A percentile compares a stretch with the other conserved stretches of the same genome.
These are phyloP conservation scores for Aspergillus japonicus DNA, from an alignment of 2,329 filamentous ascomycete genomes.

Conservation along the genomic window DNA sequence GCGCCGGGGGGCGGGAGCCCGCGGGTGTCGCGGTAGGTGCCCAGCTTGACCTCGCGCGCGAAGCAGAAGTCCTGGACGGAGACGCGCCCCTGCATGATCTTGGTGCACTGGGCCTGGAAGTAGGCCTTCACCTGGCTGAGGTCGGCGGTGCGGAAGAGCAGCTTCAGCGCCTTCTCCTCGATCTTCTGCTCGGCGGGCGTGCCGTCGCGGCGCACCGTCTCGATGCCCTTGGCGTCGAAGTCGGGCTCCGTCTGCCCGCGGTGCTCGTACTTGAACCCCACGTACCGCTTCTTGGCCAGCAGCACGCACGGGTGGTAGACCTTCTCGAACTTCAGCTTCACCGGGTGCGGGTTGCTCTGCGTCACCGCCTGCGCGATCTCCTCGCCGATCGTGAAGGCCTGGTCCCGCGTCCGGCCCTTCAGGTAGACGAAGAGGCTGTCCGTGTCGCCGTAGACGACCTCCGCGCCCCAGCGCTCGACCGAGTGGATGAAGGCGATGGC, in stretches of 20 bases:
- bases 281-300: conserved; percentile 95
- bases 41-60: conserved; percentile 84
- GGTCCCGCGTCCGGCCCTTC: conserved; percentile 78
- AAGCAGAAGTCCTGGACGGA: conserved; percentile 97
- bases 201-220: conserved; percentile 92
- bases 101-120: conserved; percentile 84
- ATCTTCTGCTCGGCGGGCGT: conserved; percentile 96
- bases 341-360: conserved; percentile 80
- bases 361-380: conserved; percentile 89
- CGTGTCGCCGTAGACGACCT: conserved; percentile 97
- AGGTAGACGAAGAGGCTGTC: conserved; percentile 92
- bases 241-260: conserved; percentile 73
- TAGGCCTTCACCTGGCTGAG: conserved; percentile 84
- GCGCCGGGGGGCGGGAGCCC: conserved; percentile 82
- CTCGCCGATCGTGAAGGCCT: conserved; percentile 89
- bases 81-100: conserved; percentile 85
- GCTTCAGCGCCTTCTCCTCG: conserved; percentile 83
- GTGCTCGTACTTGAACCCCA: conserved; percentile 93
- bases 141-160: conserved; percentile 87
- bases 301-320: conserved; percentile 95
- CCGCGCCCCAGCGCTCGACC: conserved; percentile 81
- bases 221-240: conserved; percentile 97
- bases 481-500: conserved; percentile 92
- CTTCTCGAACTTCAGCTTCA: conserved; percentile 98
- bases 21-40: conserved; percentile 74